Evolutionary conservation across 139 green algal genomes (phyloP), one percentile per base, ranked within the genome.

Genomic region (Chlamydomonas incerta): DNA sequence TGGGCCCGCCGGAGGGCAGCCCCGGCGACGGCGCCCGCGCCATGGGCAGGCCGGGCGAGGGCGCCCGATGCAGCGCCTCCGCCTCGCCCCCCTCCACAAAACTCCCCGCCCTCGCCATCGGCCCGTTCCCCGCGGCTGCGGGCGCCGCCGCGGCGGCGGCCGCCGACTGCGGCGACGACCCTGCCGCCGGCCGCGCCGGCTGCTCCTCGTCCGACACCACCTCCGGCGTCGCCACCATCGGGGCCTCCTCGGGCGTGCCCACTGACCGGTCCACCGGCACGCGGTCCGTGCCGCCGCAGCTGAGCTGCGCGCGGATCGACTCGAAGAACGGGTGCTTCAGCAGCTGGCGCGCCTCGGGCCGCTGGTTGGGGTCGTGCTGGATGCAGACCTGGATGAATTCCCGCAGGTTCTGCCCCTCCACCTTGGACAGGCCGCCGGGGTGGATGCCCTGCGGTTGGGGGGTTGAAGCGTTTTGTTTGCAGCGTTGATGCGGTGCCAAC

Each of bases 371-470:
- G 35, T 95, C 86, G 46, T 93, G 82, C 18, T 77, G 85, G 50
- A 99, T 97, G 92, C 97, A 99, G 26, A 96, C 82, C 79, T 95
- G 91, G 71, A 99, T 98, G 82, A 99, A 98, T 34, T 96, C 92
- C 0, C 91, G 89, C 37, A 98, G 89, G 79, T 97, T 95, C 50
- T 77, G 69, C 65, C 93, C 93, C 70, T 95, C 86, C 74, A 99
- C 95, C 81, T 96, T 96, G 26, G 95, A 85, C 73, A 99, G 85
- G 14, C 94, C 94, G 18, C 85, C 91, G 0, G 97, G 97, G 46
- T 94, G 93, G 34, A 98, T 91, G 18, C 97, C 97, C 93, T 97
- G 88, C 24, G 46, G 10, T 10, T 14, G 50, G 50, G n/a, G n/a
- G n/a, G n/a, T n/a, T n/a, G n/a, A n/a, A n/a, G n/a, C n/a, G n/a